phyloP scores from a whole-genome alignment of 768 basidiomycete genomes.

The Leccinellum albellum region DNA sequence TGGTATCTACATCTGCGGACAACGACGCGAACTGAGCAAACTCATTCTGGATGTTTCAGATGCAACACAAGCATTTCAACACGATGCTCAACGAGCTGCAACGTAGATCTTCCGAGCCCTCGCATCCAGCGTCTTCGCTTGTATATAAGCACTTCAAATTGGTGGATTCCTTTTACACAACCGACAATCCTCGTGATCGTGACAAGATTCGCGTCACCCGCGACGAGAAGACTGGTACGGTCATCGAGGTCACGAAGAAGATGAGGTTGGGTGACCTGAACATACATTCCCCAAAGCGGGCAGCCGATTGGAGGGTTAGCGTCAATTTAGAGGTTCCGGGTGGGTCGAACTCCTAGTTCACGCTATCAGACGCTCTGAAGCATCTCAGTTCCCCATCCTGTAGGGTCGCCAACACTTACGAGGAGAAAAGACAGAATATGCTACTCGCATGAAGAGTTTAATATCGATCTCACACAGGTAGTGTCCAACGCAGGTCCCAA shows the following conservation, averaged over 20 bases:
- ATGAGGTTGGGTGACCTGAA: conserved; percentile 84
- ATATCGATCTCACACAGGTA: conserved; percentile 93
- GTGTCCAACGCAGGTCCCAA: conserved; percentile 48
- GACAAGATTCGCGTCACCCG: conserved; percentile 80
- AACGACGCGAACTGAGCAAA: conserved; percentile 3
- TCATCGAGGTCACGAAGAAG: conserved; percentile 73
- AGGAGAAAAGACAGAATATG: conserved; percentile 88
- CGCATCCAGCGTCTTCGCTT: conserved; percentile 54
- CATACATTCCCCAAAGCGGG: conserved; percentile 74
- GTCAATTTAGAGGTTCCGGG: conserved; percentile 90
- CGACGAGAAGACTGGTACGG: conserved; percentile 65
- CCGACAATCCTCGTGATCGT: conserved; percentile 35
- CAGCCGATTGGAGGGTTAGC: conserved; percentile 90
- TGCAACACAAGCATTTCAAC: conserved; percentile 87
- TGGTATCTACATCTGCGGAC: conserved; percentile 30
- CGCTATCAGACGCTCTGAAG: background rate
- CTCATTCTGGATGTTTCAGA: conserved; percentile 39
- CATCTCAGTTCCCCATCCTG: conserved; percentile 60
- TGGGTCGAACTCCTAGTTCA: conserved; percentile 35
- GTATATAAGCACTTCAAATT: conserved; percentile 74
- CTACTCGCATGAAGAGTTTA: conserved; percentile 91
- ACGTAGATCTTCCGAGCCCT: conserved; percentile 48
- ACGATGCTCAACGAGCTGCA: conserved; percentile 80
- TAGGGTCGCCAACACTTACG: conserved; percentile 56
- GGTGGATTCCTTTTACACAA: conserved; percentile 72